Base-by-base conservation (phyloP, 371 early-diverging fungal species). In the Nosema muscidifuracis region DNA sequence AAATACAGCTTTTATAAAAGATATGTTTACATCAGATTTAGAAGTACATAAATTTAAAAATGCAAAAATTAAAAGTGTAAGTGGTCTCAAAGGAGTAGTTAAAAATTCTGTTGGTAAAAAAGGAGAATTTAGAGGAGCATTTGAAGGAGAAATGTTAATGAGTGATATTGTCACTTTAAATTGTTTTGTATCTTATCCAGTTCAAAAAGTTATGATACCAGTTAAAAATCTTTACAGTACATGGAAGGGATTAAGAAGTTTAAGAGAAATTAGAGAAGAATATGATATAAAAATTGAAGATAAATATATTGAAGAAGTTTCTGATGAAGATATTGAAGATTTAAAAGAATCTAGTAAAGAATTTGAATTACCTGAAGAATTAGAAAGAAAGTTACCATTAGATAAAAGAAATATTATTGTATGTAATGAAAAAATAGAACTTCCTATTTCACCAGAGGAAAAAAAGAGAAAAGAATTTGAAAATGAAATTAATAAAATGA, bases 1-100 rank as follows among this genome's bases (percentile, higher is more conserved):
- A 76, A 95, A 97, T 84, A 94, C 95, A 12, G 97, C 94, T n/a
- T 93, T 94, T 77, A 87, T 99, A 74, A 92, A 90, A 82, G 90
- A 93, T 78, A 99, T 99, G 99, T 99, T 99, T 84, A 92, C 88
- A n/a, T 88, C 91, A 22, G 85, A 90, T 16, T 85, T 95, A 18
- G 99, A 99, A 81, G 97, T 95, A n/a, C 91, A 91, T 74, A 92
- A 92, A 83, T 96, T 97, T 81, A 91, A 93, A 82, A 93, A 94
- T 31, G 97, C 94, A 1, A 86, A 86, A 51, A 87, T 99, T 63
- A 88, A 93, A 42, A 95, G 94, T 0, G 95, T 94, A 16, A 89
- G 90, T 75, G 97, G 97, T 28, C 91, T 99, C 73, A 88, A 98
- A 76, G 99, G 99, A 65, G 91, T 92, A 77, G 89, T 98, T 63